Conservation (phyloP, 164 flowering plant species). For the Vitis riparia region DNA sequence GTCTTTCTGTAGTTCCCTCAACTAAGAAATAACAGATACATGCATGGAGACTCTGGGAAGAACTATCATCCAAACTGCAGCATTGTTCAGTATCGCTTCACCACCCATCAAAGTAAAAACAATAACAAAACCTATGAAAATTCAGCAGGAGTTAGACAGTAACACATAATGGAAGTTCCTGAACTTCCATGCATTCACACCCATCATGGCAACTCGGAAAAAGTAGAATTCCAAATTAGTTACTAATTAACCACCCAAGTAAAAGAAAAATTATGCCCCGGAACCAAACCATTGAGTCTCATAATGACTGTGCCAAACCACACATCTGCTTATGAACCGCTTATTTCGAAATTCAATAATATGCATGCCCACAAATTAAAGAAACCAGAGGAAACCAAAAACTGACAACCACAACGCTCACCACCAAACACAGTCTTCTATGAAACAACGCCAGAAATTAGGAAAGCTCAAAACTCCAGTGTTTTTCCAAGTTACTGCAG, state of each 20-base stretch:
- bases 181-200: background rate
- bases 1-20: background rate
- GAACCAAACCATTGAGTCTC: conserved; percentile 1
- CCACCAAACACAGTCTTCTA: conserved; percentile 2
- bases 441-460: background rate
- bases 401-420: background rate
- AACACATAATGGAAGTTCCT: conserved; percentile 5
- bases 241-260: background rate
- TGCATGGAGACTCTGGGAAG: background rate
- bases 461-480: background rate
- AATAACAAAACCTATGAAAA: background rate
- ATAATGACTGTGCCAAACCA: background rate
- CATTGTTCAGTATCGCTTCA: background rate
- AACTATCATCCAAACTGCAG: conserved; percentile 2
- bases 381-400: background rate
- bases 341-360: background rate
- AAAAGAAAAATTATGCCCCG: background rate
- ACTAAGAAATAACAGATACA: background rate
- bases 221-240: background rate
- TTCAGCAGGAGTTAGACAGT: background rate
- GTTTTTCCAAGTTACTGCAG: background rate
- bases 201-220: background rate
- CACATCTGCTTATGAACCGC: background rate
- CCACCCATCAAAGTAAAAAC: background rate
- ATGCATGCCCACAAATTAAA: background rate